Conservation (phyloP, 192 early-diverging fungal species). For the Linnemannia schmuckeri region DNA sequence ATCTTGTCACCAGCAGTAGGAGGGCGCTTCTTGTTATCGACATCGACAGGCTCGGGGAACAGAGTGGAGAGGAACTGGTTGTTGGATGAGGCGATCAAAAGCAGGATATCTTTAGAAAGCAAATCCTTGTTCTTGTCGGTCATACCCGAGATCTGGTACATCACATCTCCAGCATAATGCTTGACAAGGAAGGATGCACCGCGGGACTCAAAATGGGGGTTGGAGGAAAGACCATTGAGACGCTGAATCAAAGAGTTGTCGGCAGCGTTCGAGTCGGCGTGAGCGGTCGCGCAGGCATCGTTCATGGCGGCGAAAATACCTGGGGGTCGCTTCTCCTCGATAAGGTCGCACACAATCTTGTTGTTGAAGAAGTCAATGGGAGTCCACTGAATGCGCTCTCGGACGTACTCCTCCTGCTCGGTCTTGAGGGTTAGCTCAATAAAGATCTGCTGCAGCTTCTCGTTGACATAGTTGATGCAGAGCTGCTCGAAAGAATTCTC, state of each 20-base stretch:
- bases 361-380: conserved; percentile 99
- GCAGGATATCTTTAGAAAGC: conserved; percentile 92
- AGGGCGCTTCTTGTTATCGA: conserved; percentile 93
- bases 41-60: conserved; percentile 94
- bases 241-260: conserved; percentile 82
- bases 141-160: conserved; percentile 92
- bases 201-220: conserved; percentile 81
- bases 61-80: conserved; percentile 84
- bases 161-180: conserved; percentile 98
- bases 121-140: conserved; percentile 99
- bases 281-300: conserved; percentile 97
- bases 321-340: conserved; percentile 96
- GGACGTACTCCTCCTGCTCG: conserved; percentile 98
- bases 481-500: conserved; percentile 99
- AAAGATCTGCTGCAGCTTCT: conserved; percentile 98
- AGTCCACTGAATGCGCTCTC: conserved; percentile 97
- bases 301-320: conserved; percentile 95
- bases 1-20: conserved; percentile 98
- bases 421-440: conserved; percentile 98
- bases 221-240: conserved; percentile 72
- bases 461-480: conserved; percentile 99
- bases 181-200: conserved; percentile 84
- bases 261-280: conserved; percentile 88
- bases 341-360: conserved; percentile 98
- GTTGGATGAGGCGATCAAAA: conserved; percentile 82